phyloP scores from a whole-genome alignment of 2,329 filamentous ascomycete species.

The Hypoxylon sp. region DNA sequence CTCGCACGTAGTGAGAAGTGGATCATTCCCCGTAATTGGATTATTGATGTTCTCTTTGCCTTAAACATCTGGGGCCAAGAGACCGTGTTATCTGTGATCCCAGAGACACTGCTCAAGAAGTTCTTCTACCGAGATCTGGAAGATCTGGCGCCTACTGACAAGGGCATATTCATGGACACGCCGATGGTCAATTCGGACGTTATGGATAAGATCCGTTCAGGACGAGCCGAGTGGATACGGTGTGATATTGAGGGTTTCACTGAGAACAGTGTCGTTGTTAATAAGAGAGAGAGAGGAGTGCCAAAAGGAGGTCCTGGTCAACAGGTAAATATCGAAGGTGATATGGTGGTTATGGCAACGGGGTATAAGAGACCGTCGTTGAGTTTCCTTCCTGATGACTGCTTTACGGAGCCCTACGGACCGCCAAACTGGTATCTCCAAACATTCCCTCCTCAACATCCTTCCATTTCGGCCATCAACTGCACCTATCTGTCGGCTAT shows the following conservation, averaged over 20 bases:
- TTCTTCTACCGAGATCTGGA: slow-evolving; percentile 88
- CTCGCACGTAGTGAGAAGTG: slow-evolving; percentile 86
- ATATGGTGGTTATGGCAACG: slow-evolving; percentile 87
- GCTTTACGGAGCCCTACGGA: slow-evolving; percentile 79
- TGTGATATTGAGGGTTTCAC: slow-evolving; percentile 81
- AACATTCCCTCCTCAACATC: slow-evolving; percentile 82
- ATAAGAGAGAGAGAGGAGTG: slow-evolving; percentile 78
- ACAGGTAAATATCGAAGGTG: slow-evolving; percentile 75
- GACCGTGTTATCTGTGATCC: slow-evolving; percentile 81
- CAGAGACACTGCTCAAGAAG: slow-evolving; percentile 79
- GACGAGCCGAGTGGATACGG: slow-evolving; percentile 82
- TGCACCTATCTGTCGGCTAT: slow-evolving; percentile 85
- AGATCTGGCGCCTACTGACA: slow-evolving; percentile 77
- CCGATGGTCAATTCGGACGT: slow-evolving; percentile 91
- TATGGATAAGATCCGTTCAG: slow-evolving; percentile 79
- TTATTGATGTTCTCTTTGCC: slow-evolving; percentile 80
- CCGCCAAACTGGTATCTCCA: slow-evolving; percentile 93
- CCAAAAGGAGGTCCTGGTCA: slow-evolving; percentile 81
- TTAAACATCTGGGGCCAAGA: slow-evolving; percentile 86
- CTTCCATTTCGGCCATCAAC: slow-evolving; percentile 84
- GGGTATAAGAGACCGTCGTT: slow-evolving; percentile 83
- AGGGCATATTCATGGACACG: slow-evolving; percentile 85
- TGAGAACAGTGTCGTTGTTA: slow-evolving; percentile 77
- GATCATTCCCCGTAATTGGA: slow-evolving; percentile 85
- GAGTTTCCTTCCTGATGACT: slow-evolving; percentile 79